Evolutionary conservation across 768 basidiomycete species (phyloP), one percentile per base, ranked within the genome.

Genomic region (Mycena pura): DNA sequence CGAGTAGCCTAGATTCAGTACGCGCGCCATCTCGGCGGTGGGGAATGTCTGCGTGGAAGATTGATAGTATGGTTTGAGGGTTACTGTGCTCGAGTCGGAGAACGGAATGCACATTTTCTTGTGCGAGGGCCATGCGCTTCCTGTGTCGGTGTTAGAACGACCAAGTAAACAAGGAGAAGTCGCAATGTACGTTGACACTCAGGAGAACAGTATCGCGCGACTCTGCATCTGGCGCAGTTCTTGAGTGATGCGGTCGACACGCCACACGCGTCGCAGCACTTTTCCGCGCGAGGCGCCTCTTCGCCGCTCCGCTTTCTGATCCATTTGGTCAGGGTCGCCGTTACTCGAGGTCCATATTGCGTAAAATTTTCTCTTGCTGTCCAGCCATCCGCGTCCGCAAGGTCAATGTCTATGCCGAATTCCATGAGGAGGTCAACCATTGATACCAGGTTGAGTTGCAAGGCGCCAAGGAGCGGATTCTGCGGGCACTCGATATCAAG

Each of bases 131-230:
- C 86, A 87, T 25, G 81, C 75, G 10, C 64, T 65, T 22, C 72
- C 86, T 87, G 49, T 21, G 11, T 7, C n/a, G 17, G n/a, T 19
- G 19, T 29, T 36, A 27, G 24, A 22, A 22, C 48, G 46, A 51
- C 9, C 14, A 43, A 13, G 34, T 27, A 43, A 46, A 41, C 32
- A 32, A 22, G 8, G 6, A 27, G 36, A 24, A 28, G 10, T 15
- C 38, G 25, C 27, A 29, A 45, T 17, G n/a, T 65, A 84, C 86
- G 72, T 70, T 87, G 87, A 61, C 87, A 86, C 29, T 79, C 80
- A 1, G 71, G 63, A 6, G 84, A 85, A 55, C 86, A 88, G 61
- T 88, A 88, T 22, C 80, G 71, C 5, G 74, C 76, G 0, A 81
- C 68, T 15, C 75, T 76, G 47, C 86, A 87, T 27, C 73, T 72